Base-by-base conservation (phyloP, 108 stramenopile genomes). In the Cylindrotheca fusiformis region DNA sequence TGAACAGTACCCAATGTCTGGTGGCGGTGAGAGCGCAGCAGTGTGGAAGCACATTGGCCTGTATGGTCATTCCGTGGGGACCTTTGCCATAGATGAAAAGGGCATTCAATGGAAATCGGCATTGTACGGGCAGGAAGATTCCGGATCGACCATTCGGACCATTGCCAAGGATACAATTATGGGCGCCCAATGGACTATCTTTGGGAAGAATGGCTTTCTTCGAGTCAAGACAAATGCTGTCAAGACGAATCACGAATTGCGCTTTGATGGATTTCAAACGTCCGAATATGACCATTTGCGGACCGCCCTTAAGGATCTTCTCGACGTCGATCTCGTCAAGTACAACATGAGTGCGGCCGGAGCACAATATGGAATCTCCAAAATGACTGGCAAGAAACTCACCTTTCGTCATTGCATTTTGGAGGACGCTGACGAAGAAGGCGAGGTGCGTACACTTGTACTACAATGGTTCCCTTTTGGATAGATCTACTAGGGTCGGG, bases 31-130 rank as follows among this genome's bases (percentile, higher is more conserved):
- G n/a, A n/a, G n/a, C n/a, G n/a, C n/a, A n/a, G n/a, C n/a, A n/a
- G 31, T 63, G 2, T 94, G 93, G 93, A 90, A 89, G 56, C 89
- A 94, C 50, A 94, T 94, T 70, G 93, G 93, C 17, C 75, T 94
- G 29, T 86, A 91, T 72, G 89, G 89, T 14, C 85, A 90, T 65
- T 84, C 89, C 20, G 89, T 94, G 61, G 93, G 93, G 6, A 91
- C 85, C 33, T 91, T 90, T 65, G 62, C 79, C 2, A 76, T 76
- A 48, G 72, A 79, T 45, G 69, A 79, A n/a, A 53, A 63, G 3
- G 86, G 77, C 8, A 78, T 93, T 60, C 66, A 69, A 22, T 93
- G 91, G 91, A 93, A 86, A 69, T 90, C 89, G 22, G 87, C 92
- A 14, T 58, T 80, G 20, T 61, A 58, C 23, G 80, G 74, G 2